Evolutionary conservation across 2,329 filamentous ascomycete genomes (phyloP), one percentile per base, ranked within the genome.

Genomic region (Leptosphaerulina australis): DNA sequence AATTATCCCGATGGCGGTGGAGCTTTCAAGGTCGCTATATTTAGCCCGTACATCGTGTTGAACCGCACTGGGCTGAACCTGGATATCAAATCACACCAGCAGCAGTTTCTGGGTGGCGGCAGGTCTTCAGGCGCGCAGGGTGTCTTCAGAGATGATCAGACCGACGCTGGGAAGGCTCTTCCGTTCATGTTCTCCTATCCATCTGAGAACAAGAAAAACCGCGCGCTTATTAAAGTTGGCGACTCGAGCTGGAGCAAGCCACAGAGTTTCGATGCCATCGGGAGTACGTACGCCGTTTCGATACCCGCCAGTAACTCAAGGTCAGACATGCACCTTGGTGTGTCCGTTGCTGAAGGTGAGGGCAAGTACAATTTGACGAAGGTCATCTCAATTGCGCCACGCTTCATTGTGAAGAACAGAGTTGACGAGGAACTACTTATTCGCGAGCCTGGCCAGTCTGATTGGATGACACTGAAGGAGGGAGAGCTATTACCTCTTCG

Each of bases 291-390:
- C 12, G 92, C 97, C 62, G 89, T 96, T 26, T 83, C 94, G 25
- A 80, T 99, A 25, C 88, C 88, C 39, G 90, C 91, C 0, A 76
- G 82, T 2, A 83, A 81, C 31, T 86, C 83, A 33, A 79, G 83
- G 55, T 87, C 87, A 2, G 94, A 99, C 71, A 92, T 97, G 65
- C 91, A 97, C 64, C 82, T 95, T 5, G 94, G 94, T 36, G 85
- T 99, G 38, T 93, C 88, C 1, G 87, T 99, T 22, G 85, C 90
- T 50, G 88, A 95, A 50, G 94, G 94, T 9, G 88, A 96, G 66
- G 94, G 94, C 64, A 99, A 99, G 74, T 99, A 97, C 78, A 97
- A 96, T 73, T 80, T 99, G 79, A 95, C 91, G 14, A 97, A 96
- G 76, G 88, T 97, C 10, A 90, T 99, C 20, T 97, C 92, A 0